Evolutionary conservation across 345 rosid genomes (phyloP), one percentile per base, ranked within the genome.

Genomic region (Populus ilicifolia): DNA sequence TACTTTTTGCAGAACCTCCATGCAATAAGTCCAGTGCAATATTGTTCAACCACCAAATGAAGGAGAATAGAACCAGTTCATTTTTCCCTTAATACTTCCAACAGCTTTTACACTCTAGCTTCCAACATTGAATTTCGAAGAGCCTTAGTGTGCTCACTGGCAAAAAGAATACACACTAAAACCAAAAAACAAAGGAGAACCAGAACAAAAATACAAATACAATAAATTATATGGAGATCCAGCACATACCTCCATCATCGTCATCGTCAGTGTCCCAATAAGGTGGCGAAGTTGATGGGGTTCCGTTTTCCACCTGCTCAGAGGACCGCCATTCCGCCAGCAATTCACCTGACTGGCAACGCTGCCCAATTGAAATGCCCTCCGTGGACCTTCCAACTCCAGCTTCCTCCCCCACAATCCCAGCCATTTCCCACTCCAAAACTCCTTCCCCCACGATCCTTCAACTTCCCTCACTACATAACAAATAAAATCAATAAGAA

Each of bases 271-370:
- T 87, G 82, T 93, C 98, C 98, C 96, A 93, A 71, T 88, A 93
- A 2, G 94, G 90, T 18, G 99, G 97, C 4, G 97, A 89, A 62
- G 98, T 93, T 33, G 95, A 92, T 71, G 97, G 91, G 43, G 83
- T 90, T 78, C 96, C 98, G 81, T 90, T 92, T 79, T 92, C 99
- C 80, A 92, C 90, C 89, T 89, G 97, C 85, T 90, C 97, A 68
- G 94, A 95, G 8, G 98, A 95, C 59, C 96, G 92, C 97, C 98
- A 95, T 83, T 93, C 97, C 2, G 88, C 93, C 77, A 92, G 79
- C 44, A 92, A 92, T 87, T 95, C 99, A 77, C 89, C 94, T 62
- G 89, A 84, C 76, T 90, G 90, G 78, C 89, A 90, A 59, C 78
- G 86, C 84, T 82, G 88, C 75, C 87, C 85, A 67, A 87, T 89